These are phyloP conservation scores for Pythium phragmiticola DNA, from an alignment of 352 stramenopile species.

Conservation along the genomic window DNA sequence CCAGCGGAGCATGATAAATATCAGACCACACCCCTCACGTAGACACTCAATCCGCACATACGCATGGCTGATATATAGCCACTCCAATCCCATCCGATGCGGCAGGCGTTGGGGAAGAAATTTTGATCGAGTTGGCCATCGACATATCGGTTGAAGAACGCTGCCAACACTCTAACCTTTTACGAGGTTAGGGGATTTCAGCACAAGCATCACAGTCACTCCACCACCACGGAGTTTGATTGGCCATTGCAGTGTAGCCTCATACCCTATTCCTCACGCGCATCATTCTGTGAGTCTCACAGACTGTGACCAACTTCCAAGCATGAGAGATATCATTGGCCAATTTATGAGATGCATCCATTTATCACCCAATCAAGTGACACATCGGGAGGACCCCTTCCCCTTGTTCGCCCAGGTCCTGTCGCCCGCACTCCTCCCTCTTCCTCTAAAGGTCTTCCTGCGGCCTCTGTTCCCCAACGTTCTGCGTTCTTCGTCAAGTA, in stretches of 20 bases:
- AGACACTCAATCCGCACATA: too few relatives aligned
- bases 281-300: too few relatives aligned
- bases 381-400: not conserved
- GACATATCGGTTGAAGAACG: not conserved
- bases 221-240: not conserved
- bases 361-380: not conserved
- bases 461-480: not conserved
- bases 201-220: not conserved
- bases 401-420: not conserved
- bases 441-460: constrained; percentile 5
- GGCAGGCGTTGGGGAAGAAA: too few relatives aligned
- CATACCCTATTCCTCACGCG: not conserved
- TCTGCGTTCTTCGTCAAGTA: constrained; percentile 40
- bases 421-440: not conserved
- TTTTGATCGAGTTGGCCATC: too few relatives aligned
- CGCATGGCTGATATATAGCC: too few relatives aligned
- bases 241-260: not conserved
- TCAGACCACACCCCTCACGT: too few relatives aligned
- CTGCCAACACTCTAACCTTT: not conserved
- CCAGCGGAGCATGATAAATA: too few relatives aligned
- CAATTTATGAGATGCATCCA: not conserved
- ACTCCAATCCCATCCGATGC: too few relatives aligned
- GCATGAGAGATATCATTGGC: not conserved
- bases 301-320: not conserved
- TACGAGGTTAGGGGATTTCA: not conserved